Evolutionary conservation across 805 yeast species (phyloP).

Genomic region (Metschnikowia dekortorum): DNA sequence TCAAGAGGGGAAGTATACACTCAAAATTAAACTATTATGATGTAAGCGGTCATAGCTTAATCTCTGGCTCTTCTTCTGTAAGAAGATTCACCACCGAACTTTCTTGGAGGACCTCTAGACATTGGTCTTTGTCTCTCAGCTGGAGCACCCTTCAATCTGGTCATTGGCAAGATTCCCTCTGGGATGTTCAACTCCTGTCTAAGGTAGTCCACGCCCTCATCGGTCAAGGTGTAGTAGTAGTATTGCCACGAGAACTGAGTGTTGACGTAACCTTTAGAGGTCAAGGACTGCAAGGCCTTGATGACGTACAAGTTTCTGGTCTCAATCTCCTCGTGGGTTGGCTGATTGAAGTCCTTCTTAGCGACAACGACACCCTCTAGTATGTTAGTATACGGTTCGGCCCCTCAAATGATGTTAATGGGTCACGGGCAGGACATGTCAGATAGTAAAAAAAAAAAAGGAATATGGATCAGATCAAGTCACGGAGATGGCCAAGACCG

Average conservation of each 20-base stretch:
- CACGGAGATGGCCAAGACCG: no score
- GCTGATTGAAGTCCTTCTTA: slow-evolving; percentile 96
- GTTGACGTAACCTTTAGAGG: slow-evolving; percentile 98
- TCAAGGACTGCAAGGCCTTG: slow-evolving; percentile 98
- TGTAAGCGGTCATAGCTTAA: slow-evolving; percentile 21
- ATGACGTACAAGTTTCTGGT: slow-evolving; percentile 95
- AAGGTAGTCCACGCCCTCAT: slow-evolving; percentile 98
- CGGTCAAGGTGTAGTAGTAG: slow-evolving; percentile 99
- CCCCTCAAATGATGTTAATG: not conserved
- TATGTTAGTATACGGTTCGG: slow-evolving; percentile 18
- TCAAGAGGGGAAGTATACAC: slow-evolving; percentile 17
- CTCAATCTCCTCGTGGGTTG: slow-evolving; percentile 97
- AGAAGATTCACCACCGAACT: slow-evolving; percentile 32
- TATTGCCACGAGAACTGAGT: slow-evolving; percentile 99
- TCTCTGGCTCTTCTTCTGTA: slow-evolving; percentile 65
- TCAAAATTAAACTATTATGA: slow-evolving; percentile 12
- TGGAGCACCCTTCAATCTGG: slow-evolving; percentile 93
- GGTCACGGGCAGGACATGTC: not conserved
- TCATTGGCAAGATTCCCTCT: slow-evolving; percentile 96
- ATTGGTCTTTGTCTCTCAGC: slow-evolving; percentile 62
- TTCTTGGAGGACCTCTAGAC: slow-evolving; percentile 43
- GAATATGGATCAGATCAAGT: no score
- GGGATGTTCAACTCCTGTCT: slow-evolving; percentile 98
- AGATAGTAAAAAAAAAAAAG: no score
- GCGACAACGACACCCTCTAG: slow-evolving; percentile 99